Evolutionary conservation across 345 rosid species (phyloP).

Genomic region (Salix suchowensis): DNA sequence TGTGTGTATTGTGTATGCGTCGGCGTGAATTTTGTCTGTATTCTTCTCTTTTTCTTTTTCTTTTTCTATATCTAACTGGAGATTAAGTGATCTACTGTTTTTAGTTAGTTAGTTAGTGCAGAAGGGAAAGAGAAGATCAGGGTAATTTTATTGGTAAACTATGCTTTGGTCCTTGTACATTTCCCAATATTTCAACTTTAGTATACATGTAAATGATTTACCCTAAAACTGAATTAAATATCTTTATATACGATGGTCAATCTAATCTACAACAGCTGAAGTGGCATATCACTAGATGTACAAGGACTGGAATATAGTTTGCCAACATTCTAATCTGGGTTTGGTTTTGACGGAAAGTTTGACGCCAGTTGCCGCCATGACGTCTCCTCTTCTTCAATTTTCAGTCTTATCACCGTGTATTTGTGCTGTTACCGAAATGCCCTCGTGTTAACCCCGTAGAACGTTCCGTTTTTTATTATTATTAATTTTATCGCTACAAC

Average conservation of each 20-base stretch:
- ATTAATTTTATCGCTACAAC: no score
- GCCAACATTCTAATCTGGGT: not conserved
- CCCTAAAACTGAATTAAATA: not conserved
- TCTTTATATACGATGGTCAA: no score
- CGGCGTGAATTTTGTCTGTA: not conserved
- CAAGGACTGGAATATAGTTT: not conserved
- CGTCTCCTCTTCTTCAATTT: not conserved
- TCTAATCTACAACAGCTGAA: not conserved
- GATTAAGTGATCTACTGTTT: not conserved
- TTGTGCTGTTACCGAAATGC: not conserved
- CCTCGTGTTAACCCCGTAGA: not conserved
- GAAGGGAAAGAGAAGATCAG: not conserved
- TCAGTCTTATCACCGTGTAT: not conserved
- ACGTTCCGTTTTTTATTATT: not conserved
- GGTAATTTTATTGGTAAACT: not conserved
- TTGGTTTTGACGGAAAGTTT: slow-evolving; percentile 38
- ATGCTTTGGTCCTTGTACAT: not conserved
- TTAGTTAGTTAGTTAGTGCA: not conserved
- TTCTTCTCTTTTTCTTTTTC: not conserved
- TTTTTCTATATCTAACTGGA: not conserved
- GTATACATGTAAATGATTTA: no score
- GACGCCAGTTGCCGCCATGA: slow-evolving; percentile 23
- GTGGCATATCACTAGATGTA: not conserved
- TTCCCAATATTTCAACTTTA: not conserved
- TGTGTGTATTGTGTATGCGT: not conserved